Conservation (phyloP, 331 rosid genomes). For the Pyracantha coccinea region DNA sequence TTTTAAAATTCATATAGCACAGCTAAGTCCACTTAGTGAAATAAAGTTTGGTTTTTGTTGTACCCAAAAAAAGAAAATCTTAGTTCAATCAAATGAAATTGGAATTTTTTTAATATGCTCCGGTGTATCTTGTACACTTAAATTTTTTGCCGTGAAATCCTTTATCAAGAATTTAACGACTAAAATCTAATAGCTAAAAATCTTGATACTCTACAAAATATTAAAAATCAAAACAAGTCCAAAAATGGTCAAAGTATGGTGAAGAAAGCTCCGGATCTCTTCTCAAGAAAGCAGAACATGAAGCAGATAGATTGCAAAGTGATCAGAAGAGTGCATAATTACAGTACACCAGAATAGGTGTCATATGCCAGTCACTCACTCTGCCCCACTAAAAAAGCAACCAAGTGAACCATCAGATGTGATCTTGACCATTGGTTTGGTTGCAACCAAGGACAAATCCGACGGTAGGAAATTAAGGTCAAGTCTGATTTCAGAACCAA, state of each 20-base stretch:
- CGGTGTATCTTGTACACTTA: no score
- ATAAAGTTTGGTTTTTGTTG: no score
- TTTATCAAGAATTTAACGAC: no score
- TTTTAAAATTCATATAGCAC: rapidly evolving
- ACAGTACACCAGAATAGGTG: neutral
- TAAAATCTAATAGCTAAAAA: no score
- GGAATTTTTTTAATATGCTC: no score
- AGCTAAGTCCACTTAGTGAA: no score
- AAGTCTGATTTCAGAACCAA: neutral
- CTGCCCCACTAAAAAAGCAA: neutral
- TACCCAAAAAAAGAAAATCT: no score
- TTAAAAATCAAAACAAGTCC: neutral
- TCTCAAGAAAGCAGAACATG: neutral
- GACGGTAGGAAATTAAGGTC: neutral
- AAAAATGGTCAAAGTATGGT: neutral
- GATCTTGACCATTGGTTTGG: neutral
- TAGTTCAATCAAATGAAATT: no score
- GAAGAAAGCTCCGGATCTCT: no score
- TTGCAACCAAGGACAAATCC: neutral
- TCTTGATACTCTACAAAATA: no score
- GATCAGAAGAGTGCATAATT: neutral
- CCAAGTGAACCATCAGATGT: neutral
- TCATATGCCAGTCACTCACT: neutral
- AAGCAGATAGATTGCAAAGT: neutral
- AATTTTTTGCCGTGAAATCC: no score